Conservation (phyloP, 2,329 filamentous ascomycete species). For the Penicillium olsonii region DNA sequence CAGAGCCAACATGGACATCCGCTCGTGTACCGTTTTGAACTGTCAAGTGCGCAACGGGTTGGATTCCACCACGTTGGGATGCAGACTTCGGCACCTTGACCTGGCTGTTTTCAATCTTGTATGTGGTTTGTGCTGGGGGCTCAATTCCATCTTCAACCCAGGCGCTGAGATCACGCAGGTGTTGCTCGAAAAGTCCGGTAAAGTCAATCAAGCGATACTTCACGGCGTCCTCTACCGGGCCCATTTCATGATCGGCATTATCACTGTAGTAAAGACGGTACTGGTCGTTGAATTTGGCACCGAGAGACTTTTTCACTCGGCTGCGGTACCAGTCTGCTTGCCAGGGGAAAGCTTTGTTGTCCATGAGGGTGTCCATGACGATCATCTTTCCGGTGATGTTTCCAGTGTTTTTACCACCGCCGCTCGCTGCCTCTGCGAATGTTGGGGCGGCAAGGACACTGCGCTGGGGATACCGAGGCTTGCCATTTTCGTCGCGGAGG, state of each 20-base stretch:
- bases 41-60: background rate
- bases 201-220: constrained; percentile 1
- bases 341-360: constrained; percentile 2
- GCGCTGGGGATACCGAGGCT: background rate
- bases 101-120: background rate
- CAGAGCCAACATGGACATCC: background rate
- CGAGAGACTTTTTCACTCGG: background rate
- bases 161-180: background rate
- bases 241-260: constrained; percentile 1
- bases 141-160: background rate
- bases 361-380: background rate
- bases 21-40: background rate
- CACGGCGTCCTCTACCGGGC: background rate
- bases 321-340: background rate
- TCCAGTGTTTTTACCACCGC: background rate
- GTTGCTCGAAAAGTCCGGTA: constrained; percentile 1
- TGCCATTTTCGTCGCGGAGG: background rate
- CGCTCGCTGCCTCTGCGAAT: background rate
- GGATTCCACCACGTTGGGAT: background rate
- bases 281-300: background rate
- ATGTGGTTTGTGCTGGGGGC: background rate
- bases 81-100: background rate
- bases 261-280: constrained; percentile 2
- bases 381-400: constrained; percentile 1
- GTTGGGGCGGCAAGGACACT: background rate